phyloP scores from a whole-genome alignment of 2,329 filamentous ascomycete genomes.

The Bimuria novae-zelandiae region DNA sequence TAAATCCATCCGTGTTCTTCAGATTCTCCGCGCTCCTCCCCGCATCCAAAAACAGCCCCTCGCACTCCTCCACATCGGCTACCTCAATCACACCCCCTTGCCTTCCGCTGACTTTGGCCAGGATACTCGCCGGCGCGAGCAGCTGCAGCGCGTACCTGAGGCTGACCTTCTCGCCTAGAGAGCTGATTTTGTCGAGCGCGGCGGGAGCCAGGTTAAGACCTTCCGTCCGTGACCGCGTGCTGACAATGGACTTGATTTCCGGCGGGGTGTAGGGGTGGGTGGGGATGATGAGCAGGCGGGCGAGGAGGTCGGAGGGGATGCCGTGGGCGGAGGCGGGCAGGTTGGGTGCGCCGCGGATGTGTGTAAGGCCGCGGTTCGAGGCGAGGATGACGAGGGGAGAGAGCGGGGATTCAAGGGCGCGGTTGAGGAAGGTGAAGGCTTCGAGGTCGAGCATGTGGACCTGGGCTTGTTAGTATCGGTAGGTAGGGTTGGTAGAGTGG shows the following conservation, averaged over 20 bases:
- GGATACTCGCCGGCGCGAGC: conserved; percentile 85
- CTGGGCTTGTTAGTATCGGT: conserved; percentile 54
- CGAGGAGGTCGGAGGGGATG: conserved; percentile 89
- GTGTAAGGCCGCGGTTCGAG: conserved; percentile 92
- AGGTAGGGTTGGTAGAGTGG: conserved; percentile 19
- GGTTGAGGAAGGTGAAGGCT: conserved; percentile 98
- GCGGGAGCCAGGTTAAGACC: conserved; percentile 77
- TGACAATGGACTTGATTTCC: conserved; percentile 92
- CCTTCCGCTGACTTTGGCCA: conserved; percentile 70
- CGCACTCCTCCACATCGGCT: conserved; percentile 60
- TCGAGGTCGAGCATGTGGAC: conserved; percentile 99
- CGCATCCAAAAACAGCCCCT: conserved; percentile 54
- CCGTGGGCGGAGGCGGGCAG: conserved; percentile 75
- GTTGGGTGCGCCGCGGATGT: conserved; percentile 82
- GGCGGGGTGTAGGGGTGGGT: conserved; percentile 86
- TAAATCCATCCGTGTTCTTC: conserved; percentile 36
- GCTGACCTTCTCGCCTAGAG: conserved; percentile 86
- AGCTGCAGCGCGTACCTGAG: conserved; percentile 92
- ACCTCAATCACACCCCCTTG: conserved; percentile 55
- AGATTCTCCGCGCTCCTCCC: conserved; percentile 51
- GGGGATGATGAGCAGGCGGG: conserved; percentile 92
- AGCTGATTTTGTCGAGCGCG: conserved; percentile 83
- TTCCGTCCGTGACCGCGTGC: conserved; percentile 81
- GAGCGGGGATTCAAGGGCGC: conserved; percentile 92
- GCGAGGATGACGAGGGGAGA: conserved; percentile 97